phyloP scores from a whole-genome alignment of 2,329 filamentous ascomycete genomes.

The Blumeria graminis region DNA sequence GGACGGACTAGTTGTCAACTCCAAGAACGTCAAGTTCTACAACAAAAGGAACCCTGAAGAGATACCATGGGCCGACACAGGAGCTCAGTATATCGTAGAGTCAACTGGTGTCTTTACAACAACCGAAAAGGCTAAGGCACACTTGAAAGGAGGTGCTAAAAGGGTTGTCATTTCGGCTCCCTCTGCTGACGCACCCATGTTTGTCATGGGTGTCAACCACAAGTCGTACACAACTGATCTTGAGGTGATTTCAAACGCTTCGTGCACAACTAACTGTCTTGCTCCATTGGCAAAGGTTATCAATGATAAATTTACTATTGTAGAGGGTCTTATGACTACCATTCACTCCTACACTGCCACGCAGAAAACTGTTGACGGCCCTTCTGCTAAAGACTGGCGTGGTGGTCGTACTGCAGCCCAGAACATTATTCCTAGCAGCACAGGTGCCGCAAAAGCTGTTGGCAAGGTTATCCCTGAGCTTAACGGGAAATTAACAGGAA shows the following conservation, averaged over 20 bases:
- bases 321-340: slow-evolving; percentile 99
- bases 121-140: slow-evolving; percentile 78
- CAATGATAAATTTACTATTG: slow-evolving; percentile 91
- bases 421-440: slow-evolving; percentile 99
- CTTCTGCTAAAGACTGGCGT: slow-evolving; percentile 97
- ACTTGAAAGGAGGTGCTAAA: slow-evolving; percentile 94
- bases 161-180: slow-evolving; percentile 88
- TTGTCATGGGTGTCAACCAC: slow-evolving; percentile 99
- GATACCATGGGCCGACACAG: slow-evolving; percentile 78
- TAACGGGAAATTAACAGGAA: slow-evolving; percentile 99
- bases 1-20: slow-evolving; percentile 62
- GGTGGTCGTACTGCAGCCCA: slow-evolving; percentile 95
- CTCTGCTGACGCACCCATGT: slow-evolving; percentile 95
- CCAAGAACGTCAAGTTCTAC: slow-evolving; percentile 91
- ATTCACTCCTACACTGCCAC: slow-evolving; percentile 99
- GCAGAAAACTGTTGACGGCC: slow-evolving; percentile 97
- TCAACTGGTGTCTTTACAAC: slow-evolving; percentile 99
- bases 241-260: slow-evolving; percentile 94
- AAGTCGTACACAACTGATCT: slow-evolving; percentile 75
- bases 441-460: slow-evolving; percentile 98
- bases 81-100: slow-evolving; percentile 87
- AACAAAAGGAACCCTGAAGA: slow-evolving; percentile 65
- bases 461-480: slow-evolving; percentile 97
- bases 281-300: slow-evolving; percentile 98
- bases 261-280: slow-evolving; percentile 99